phyloP scores from a whole-genome alignment of 2,329 filamentous ascomycete genomes.

The Kalmusia sp. region DNA sequence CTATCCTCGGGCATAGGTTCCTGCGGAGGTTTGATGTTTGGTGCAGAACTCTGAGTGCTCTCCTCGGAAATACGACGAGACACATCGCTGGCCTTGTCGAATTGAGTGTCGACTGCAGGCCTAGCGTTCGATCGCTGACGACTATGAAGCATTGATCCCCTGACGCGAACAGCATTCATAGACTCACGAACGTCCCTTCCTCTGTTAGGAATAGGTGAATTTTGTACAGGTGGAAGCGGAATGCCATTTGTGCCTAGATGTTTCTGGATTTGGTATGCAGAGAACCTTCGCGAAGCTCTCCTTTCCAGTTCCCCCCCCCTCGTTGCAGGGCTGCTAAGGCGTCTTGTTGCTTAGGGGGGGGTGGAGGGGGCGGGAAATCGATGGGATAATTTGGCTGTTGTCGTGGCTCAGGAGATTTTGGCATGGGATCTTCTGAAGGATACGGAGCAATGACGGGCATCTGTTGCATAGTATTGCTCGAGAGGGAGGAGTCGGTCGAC shows the following conservation, averaged over 20 bases:
- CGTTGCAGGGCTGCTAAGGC: slow-evolving; percentile 89
- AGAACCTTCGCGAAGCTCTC: slow-evolving; percentile 90
- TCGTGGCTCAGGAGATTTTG: slow-evolving; percentile 39
- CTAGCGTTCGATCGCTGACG: slow-evolving; percentile 60
- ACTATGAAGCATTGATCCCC: slow-evolving; percentile 62
- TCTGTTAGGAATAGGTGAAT: slow-evolving; percentile 82
- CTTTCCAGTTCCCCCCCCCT: slow-evolving; percentile 93
- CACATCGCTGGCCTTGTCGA: slow-evolving; percentile 58
- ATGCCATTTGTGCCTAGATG: slow-evolving; percentile 87
- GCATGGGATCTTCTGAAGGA: slow-evolving; percentile 65
- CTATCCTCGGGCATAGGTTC: slow-evolving; percentile 40
- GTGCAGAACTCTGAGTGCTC: slow-evolving; percentile 49
- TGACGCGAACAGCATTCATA: slow-evolving; percentile 72
- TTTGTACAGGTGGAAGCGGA: slow-evolving; percentile 79
- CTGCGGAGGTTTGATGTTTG: slow-evolving; percentile 43
- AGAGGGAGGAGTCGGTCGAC: slow-evolving; percentile 65
- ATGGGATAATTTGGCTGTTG: slow-evolving; percentile 55
- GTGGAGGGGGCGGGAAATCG: slow-evolving; percentile 75
- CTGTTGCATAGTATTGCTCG: slow-evolving; percentile 78
- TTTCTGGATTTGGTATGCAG: slow-evolving; percentile 95
- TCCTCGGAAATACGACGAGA: slow-evolving; percentile 70
- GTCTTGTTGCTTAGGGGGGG: slow-evolving; percentile 83
- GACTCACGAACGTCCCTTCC: slow-evolving; percentile 86
- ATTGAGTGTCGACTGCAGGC: slow-evolving; percentile 64
- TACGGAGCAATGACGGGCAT: slow-evolving; percentile 78